Base-by-base conservation (phyloP, 163 green algal species). In the Prototheca wickerhamii region DNA sequence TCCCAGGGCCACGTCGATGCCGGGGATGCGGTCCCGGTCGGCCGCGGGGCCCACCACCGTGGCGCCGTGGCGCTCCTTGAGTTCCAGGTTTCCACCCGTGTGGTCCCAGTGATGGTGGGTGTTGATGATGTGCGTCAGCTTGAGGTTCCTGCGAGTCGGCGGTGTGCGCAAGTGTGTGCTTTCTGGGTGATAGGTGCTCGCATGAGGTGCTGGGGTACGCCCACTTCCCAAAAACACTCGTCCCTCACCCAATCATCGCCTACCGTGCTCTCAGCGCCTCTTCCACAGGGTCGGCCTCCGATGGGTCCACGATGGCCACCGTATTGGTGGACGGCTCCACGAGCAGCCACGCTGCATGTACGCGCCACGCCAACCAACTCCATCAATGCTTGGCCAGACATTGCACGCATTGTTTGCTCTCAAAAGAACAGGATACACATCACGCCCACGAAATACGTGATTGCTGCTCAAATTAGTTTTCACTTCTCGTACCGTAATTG, bases 101-200 rank as follows among this genome's bases (percentile, higher is more conserved):
- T 95, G 87, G 63, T 94, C 86, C 60, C 64, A 76, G 72, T 96
- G 88, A 67, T 96, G 90, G 76, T 96, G 88, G 6, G 90, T 98
- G 77, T 96, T 96, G n/a, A 97, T 60, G 53, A 98, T 89, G 76
- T 88, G 85, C 37, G 88, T 76, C 25, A 95, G 74, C 31, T 72
- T 75, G 67, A 58, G 51, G 20, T 49, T 49, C 15, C 12, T 49
- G 40, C 40, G 40, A 49, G 40, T 10, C 12, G 40, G 12, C 10
- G 40, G 12, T 49, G 40, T 49, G 12, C 40, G 15, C 40, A 49
- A 44, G 10, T 44, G 37, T 44, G 37, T 44, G 37, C n/a, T 35
- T 37, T 29, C 1, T 30, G 49, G 53, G 10, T 30, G 31, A 15
- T 4, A 57, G 4, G 28, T 15, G n/a, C 37, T 31, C 34, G 21